Base-by-base conservation (phyloP, 495 filamentous ascomycete species). In the Xylaria curta region DNA sequence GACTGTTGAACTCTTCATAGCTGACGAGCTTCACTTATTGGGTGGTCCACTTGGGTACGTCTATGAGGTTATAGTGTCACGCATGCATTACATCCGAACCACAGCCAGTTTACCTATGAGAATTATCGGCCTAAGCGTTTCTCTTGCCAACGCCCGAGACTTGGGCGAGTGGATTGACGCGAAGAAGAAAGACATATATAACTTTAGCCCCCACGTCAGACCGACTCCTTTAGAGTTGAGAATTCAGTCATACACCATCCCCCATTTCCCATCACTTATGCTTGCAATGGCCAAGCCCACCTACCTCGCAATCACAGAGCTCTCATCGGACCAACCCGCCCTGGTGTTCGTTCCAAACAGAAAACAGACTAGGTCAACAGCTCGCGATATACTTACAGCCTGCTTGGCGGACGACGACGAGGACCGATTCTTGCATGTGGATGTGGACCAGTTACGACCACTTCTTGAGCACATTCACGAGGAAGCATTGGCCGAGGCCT, bases 91-190 rank as follows among this genome's bases (percentile, higher is more conserved):
- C 75, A 97, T 99, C 72, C 91, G 94, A 38, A 90, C 94, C 0
- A 95, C 98, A 76, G 91, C 91, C 1, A 91, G 97, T 78, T 90
- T 90, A 46, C 85, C 91, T 31, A 88, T 98, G 87, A 91, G 96
- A 38, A 93, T 98, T 47, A 84, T 98, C 68, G 96, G 94, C 9
- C 83, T 99, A 67, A 97, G 94, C 80, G 97, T 97, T 53, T 95
- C 95, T 21, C 87, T 99, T 33, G 91, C 96, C 15, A 98, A 97
- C 80, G 90, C 96, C 49, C 90, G 95, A 53, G 96, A 98, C 78
- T 89, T 98, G 71, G 95, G 97, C 56, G 97, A 98, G 81, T 99
- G 96, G 96, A 97, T 98, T 74, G 97, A 97, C 69, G 97, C 96
- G n/a, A 95, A 90, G 71, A 98, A 97, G 84, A 97, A 99, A 78